phyloP scores from a whole-genome alignment of 2,329 filamentous ascomycete genomes.

The Ambrosiella cleistominuta region DNA sequence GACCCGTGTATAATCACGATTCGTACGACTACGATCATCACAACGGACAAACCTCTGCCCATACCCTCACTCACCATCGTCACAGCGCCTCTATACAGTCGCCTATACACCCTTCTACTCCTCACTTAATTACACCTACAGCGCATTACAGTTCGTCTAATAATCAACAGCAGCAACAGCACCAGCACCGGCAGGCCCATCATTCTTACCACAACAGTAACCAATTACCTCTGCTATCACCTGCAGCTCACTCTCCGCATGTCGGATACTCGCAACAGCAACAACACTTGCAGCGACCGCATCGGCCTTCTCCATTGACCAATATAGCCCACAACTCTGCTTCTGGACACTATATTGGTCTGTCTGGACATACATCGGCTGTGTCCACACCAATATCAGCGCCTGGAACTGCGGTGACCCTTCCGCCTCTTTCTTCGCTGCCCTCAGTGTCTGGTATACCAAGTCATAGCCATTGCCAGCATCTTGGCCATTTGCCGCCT shows the following conservation, averaged over 20 bases:
- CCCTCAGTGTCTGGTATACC: constrained; percentile 9
- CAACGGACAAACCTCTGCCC: background rate
- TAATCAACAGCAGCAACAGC: constrained; percentile 16
- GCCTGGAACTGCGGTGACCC: constrained; percentile 22
- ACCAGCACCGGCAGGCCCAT: constrained; percentile 13
- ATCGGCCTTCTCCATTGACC: constrained; percentile 1
- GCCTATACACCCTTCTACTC: background rate
- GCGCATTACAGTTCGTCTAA: constrained; percentile 7
- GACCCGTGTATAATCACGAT: constrained; percentile 8
- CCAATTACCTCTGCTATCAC: constrained; percentile 8
- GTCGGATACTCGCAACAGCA: constrained; percentile 24
- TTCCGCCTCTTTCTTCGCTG: constrained; percentile 19
- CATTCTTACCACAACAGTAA: constrained; percentile 13
- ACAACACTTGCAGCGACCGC: constrained; percentile 5
- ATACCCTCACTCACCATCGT: background rate
- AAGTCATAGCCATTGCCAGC: constrained; percentile 6
- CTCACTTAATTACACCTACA: background rate
- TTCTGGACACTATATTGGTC: background rate
- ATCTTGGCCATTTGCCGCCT: constrained; percentile 5
- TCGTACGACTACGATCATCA: constrained; percentile 12
- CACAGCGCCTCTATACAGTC: background rate
- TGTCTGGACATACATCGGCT: background rate
- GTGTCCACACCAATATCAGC: constrained; percentile 21
- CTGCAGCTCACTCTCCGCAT: constrained; percentile 17
- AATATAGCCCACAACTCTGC: background rate